Conservation (phyloP, 1,284 basidiomycete species). For the Microbotryum scabiosae region DNA sequence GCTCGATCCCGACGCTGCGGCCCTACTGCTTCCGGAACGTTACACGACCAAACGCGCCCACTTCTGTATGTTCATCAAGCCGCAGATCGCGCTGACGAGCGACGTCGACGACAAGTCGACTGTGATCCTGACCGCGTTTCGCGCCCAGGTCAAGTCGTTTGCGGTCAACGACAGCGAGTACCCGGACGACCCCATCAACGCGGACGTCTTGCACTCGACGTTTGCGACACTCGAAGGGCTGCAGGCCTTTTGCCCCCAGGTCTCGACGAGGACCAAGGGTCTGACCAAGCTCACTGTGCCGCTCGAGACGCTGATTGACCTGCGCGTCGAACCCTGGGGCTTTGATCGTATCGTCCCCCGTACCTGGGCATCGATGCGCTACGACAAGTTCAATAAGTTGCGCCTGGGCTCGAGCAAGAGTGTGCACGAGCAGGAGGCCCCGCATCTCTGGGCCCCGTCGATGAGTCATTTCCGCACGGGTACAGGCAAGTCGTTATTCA, state of each 20-base stretch:
- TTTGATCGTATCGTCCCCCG: constrained; percentile 87
- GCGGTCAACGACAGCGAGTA: constrained; percentile 71
- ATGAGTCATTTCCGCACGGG: constrained; percentile 23
- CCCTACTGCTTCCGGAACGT: constrained; percentile 40
- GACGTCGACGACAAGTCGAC: constrained; percentile 56
- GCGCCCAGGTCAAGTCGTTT: constrained; percentile 72
- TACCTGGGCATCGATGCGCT: constrained; percentile 74
- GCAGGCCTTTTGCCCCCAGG: constrained; percentile 73
- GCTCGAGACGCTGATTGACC: constrained; percentile 78
- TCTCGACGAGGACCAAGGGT: constrained; percentile 34
- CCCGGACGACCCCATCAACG: constrained; percentile 73
- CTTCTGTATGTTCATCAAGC: constrained; percentile 77
- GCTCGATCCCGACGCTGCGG: constrained; percentile 29
- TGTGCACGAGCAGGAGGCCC: constrained; percentile 2
- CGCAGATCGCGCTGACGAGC: constrained; percentile 76
- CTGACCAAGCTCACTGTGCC: constrained; percentile 53
- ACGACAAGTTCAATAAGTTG: constrained; percentile 91
- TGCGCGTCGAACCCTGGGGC: constrained; percentile 65
- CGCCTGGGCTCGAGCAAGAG: constrained; percentile 53
- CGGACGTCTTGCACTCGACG: constrained; percentile 75
- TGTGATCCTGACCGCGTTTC: constrained; percentile 70
- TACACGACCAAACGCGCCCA: constrained; percentile 53
- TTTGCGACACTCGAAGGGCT: constrained; percentile 68
- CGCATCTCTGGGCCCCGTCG: neutral
- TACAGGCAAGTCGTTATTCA: constrained; percentile 11